A percentile compares a stretch with the other conserved stretches of the same genome.
These are phyloP conservation scores for Plantago ovata DNA, from an alignment of 257 asterid species.

Conservation along the genomic window DNA sequence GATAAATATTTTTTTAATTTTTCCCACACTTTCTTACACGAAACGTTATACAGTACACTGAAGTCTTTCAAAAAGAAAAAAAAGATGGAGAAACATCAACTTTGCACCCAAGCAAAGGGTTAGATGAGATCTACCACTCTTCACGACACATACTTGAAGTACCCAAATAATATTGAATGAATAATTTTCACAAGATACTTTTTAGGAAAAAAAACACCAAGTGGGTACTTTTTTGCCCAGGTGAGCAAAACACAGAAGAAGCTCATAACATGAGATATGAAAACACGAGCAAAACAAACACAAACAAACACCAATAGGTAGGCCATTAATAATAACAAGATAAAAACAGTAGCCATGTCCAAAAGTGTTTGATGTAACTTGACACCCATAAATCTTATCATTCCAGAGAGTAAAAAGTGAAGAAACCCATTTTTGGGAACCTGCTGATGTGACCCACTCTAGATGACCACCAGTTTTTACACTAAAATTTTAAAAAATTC, in stretches of 20 bases:
- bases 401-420: not conserved
- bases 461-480: constrained; percentile 47
- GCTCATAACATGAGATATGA: constrained; percentile 10
- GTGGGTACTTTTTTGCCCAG: not conserved
- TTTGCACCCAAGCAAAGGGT: not conserved
- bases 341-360: not conserved
- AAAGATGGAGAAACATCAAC: not conserved
- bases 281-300: not conserved
- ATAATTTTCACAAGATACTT: not conserved
- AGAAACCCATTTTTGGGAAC: constrained; percentile 36
- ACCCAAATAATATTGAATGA: not conserved
- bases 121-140: constrained; percentile 10
- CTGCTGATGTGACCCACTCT: constrained; percentile 87
- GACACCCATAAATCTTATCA: constrained; percentile 30
- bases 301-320: constrained; percentile 10
- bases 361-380: constrained; percentile 50
- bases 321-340: no score
- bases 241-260: constrained; percentile 11
- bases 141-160: not conserved
- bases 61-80: not conserved
- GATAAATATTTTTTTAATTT: not conserved
- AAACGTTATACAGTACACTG: not conserved
- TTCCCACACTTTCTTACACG: not conserved
- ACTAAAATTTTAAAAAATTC: constrained; percentile 3
- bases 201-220: not conserved